Conservation (phyloP, 2,329 filamentous ascomycete species). For the Colletotrichum camelliae region DNA sequence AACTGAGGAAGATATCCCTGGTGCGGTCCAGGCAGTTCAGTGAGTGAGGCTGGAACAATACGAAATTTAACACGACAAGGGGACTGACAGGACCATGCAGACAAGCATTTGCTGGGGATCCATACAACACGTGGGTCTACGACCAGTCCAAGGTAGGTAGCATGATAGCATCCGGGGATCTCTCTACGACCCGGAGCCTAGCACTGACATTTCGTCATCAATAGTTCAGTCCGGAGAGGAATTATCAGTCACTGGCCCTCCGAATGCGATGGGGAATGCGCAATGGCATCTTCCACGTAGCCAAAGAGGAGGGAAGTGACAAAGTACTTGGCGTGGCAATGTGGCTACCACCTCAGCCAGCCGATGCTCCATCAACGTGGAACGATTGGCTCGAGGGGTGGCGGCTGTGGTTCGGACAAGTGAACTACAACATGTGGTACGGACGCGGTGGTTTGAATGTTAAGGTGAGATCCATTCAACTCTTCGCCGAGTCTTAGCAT, state of each 20-base stretch:
- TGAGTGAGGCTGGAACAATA: conserved; percentile 1
- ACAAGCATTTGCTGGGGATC: conserved; percentile 69
- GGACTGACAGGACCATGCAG: conserved; percentile 10
- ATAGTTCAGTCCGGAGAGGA: conserved; percentile 64
- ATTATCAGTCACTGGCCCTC: conserved; percentile 66
- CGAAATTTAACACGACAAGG: background rate
- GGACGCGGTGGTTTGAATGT: conserved; percentile 73
- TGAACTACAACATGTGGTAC: conserved; percentile 70
- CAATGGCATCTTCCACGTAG: conserved; percentile 73
- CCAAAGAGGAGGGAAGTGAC: conserved; percentile 60
- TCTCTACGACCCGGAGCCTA: background rate
- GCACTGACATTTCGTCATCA: background rate
- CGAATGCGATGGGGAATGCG: conserved; percentile 75
- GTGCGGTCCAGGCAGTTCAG: conserved; percentile 69
- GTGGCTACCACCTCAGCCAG: conserved; percentile 67
- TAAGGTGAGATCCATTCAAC: conserved; percentile 40
- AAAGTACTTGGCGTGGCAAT: conserved; percentile 73
- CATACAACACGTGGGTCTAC: conserved; percentile 71
- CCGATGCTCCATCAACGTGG: conserved; percentile 60
- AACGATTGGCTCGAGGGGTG: conserved; percentile 66
- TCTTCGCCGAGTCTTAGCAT: background rate
- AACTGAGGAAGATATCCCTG: conserved; percentile 64
- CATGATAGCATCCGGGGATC: background rate
- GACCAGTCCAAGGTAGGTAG: conserved; percentile 55
- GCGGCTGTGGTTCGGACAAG: conserved; percentile 70